Base-by-base conservation (phyloP, 1,139 yeast genomes). In the Geotrichum reessii region DNA sequence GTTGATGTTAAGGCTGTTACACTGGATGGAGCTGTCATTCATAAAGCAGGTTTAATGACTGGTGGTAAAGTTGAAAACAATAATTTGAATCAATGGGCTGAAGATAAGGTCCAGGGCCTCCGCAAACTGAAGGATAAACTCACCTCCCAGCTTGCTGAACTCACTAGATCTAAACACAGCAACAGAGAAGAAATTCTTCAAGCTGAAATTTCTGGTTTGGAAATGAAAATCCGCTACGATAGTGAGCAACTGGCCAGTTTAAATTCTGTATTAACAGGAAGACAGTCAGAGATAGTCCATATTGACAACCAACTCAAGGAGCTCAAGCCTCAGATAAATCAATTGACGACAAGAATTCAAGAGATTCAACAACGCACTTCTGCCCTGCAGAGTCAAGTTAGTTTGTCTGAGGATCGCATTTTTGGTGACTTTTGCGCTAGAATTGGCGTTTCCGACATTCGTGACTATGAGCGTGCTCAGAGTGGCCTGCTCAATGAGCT, bases 21-120 rank as follows among this genome's bases (percentile, higher is more conserved):
- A 0, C 68, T 89, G 9, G 91, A 90, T 55, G 99, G 99, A 0
- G 82, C 95, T 0, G 77, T 91, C 40, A 87, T 93, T 58, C 93
- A 90, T 69, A 84, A 82, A 66, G 85, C 93, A 11, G 97, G 97
- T 8, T 77, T 91, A 52, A 89, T 93, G 95, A 87, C 98, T 14
- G 98, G 97, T 73, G 98, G 98, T 64, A 65, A 68, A 8, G 63
- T 69, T n/a, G 69, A 70, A 21, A 78, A 72, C 64, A 68, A 63
- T 66, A 71, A 60, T 73, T 58, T 66, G 8, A 61, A 74, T 61
- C 79, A 82, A 64, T 90, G 96, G 96, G 91, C 86, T 67, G 89
- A 86, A 66, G 80, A 81, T 57, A 91, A 87, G 64, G 81, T 84
- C 66, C 81, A 81, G 57, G 76, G 78, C 31, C 76, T 91, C 63